These are phyloP conservation scores for Takashimella koratensis DNA, from an alignment of 1,284 basidiomycete genomes.

Conservation along the genomic window DNA sequence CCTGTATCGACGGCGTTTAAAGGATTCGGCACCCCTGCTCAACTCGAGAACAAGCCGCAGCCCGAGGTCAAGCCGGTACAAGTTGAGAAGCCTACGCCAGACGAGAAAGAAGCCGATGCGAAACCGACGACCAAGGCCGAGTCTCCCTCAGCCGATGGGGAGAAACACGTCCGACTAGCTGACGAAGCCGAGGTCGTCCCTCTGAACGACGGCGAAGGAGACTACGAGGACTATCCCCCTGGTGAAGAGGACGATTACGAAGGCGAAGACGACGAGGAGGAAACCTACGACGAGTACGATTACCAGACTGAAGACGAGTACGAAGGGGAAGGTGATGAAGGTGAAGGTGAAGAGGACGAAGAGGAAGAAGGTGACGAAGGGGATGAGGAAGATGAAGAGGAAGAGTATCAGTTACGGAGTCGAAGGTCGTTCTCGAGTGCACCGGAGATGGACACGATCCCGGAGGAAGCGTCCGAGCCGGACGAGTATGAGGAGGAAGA, in stretches of 20 bases:
- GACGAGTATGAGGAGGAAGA: constrained; percentile 15
- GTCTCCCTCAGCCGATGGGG: constrained; percentile 1
- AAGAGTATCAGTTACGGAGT: constrained; percentile 6
- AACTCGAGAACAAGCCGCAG: background rate
- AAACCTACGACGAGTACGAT: constrained; percentile 22
- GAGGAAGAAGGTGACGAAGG: constrained; percentile 17
- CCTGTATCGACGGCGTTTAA: background rate
- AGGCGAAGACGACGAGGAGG: constrained; percentile 13
- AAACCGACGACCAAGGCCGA: background rate
- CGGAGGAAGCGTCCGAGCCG: constrained; percentile 16
- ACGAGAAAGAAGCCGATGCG: no score
- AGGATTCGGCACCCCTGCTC: background rate
- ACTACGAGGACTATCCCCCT: no score
- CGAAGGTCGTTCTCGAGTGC: constrained; percentile 14
- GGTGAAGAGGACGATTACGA: constrained; percentile 17
- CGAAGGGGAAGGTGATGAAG: constrained; percentile 18
- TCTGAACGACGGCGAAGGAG: constrained; percentile 15
- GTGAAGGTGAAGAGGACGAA: constrained; percentile 16
- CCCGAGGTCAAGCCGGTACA: background rate
- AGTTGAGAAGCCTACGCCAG: background rate
- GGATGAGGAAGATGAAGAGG: constrained; percentile 18
- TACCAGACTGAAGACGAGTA: constrained; percentile 18
- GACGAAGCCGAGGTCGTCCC: constrained; percentile 15
- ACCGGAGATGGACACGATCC: constrained; percentile 34
- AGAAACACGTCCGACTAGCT: background rate